phyloP scores from a whole-genome alignment of 2,329 filamentous ascomycete genomes.

The Grosmannia clavigera region DNA sequence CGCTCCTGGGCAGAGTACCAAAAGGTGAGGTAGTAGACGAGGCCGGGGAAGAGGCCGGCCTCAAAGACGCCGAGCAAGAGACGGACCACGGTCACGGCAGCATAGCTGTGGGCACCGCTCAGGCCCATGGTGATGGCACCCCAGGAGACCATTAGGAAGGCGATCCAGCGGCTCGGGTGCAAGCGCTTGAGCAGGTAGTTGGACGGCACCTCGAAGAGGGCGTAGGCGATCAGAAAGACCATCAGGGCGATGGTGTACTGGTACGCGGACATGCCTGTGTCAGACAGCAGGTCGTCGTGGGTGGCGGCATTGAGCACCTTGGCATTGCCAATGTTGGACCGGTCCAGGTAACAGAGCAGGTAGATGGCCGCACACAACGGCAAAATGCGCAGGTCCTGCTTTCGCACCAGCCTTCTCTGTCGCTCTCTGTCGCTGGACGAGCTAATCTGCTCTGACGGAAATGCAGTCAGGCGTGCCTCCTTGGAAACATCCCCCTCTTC shows the following conservation, averaged over 20 bases:
- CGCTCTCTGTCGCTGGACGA: neutral
- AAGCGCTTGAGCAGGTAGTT: constrained; percentile 54
- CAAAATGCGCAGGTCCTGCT: constrained; percentile 51
- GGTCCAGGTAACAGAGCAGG: constrained; percentile 55
- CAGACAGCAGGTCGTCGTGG: constrained; percentile 47
- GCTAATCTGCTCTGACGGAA: neutral
- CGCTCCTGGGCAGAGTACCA: constrained; percentile 63
- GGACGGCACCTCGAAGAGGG: constrained; percentile 50
- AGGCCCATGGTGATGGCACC: constrained; percentile 55
- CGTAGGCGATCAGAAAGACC: constrained; percentile 49
- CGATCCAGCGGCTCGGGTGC: constrained; percentile 49
- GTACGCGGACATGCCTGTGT: constrained; percentile 46
- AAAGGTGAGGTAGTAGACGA: constrained; percentile 51
- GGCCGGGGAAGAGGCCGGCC: constrained; percentile 33
- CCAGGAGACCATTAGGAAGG: constrained; percentile 56
- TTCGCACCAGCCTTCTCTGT: constrained; percentile 33
- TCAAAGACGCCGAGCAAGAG: constrained; percentile 51
- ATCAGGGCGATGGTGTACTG: constrained; percentile 48
- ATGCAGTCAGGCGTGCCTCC: neutral
- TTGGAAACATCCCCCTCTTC: neutral
- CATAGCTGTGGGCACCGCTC: constrained; percentile 50
- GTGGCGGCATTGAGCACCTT: constrained; percentile 51
- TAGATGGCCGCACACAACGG: constrained; percentile 53
- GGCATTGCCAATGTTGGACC: constrained; percentile 57
- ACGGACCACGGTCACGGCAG: constrained; percentile 51